A percentile compares a stretch with the other conserved stretches of the same genome.
These are phyloP conservation scores for Gloeostereum incarnatum DNA, from an alignment of 768 basidiomycete genomes.

Conservation along the genomic window DNA sequence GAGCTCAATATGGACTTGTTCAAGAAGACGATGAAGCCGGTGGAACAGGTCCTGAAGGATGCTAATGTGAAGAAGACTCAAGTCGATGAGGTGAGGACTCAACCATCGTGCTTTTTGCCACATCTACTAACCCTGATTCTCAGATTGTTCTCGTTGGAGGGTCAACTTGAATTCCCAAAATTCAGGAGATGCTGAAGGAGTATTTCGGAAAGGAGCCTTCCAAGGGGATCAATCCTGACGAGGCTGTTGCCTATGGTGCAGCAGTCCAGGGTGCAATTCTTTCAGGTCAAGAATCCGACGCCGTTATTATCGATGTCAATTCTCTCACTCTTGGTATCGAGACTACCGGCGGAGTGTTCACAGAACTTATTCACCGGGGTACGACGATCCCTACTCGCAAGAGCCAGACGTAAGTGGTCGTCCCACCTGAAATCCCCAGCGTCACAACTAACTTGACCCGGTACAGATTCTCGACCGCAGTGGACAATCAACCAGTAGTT, in stretches of 20 bases:
- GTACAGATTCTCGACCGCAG: constrained; percentile 66
- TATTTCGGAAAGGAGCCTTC: constrained; percentile 97
- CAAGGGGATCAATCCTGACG: constrained; percentile 98
- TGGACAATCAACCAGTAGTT: constrained; percentile 90
- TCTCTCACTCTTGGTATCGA: constrained; percentile 97
- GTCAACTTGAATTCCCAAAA: constrained; percentile 98
- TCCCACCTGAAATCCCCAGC: not conserved
- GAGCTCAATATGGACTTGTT: constrained; percentile 79
- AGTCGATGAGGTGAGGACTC: constrained; percentile 47
- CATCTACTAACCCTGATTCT: not conserved
- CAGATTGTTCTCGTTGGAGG: constrained; percentile 57
- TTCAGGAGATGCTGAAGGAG: constrained; percentile 95
- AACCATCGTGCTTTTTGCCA: too few species aligned
- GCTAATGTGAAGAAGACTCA: constrained; percentile 72
- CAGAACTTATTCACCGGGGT: constrained; percentile 94
- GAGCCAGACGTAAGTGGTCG: constrained; percentile 67
- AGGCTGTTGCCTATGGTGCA: constrained; percentile 97
- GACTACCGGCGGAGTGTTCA: constrained; percentile 96
- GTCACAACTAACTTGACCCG: constrained; percentile 1
- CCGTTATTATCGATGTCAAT: constrained; percentile 81
- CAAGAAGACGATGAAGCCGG: constrained; percentile 78
- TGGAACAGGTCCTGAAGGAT: constrained; percentile 78
- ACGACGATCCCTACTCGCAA: constrained; percentile 98
- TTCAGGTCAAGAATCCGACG: constrained; percentile 76
- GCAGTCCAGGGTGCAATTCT: constrained; percentile 98